phyloP scores from a whole-genome alignment of 1,284 basidiomycete species.

The Mycena sp. region DNA sequence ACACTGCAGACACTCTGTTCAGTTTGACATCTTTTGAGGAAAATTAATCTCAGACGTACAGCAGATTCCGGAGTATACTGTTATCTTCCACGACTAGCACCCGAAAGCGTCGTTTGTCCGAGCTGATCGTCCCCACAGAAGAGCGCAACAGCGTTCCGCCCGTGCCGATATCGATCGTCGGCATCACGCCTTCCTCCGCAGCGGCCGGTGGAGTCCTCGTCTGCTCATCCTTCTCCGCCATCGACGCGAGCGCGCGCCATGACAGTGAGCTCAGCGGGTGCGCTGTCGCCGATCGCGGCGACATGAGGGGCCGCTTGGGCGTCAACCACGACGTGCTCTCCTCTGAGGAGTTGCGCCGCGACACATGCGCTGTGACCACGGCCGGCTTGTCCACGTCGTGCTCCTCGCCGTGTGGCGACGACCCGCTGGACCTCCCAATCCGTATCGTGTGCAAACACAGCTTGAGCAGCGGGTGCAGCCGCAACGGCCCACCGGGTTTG shows the following conservation, averaged over 20 bases:
- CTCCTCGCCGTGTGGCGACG: slow-evolving; percentile 31
- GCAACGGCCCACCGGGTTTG: slow-evolving; percentile 90
- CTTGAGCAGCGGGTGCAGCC: slow-evolving; percentile 75
- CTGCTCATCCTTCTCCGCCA: slow-evolving; percentile 61
- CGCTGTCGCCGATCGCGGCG: slow-evolving; percentile 58
- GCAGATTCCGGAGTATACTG: slow-evolving; percentile 73
- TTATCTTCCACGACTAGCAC: slow-evolving; percentile 90
- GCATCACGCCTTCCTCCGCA: slow-evolving; percentile 37
- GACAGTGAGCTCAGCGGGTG: slow-evolving; percentile 51
- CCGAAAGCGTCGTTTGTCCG: slow-evolving; percentile 54
- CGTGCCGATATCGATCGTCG: slow-evolving; percentile 64
- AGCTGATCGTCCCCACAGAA: slow-evolving; percentile 59
- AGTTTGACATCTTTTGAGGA: no score
- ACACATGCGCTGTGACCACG: slow-evolving; percentile 55
- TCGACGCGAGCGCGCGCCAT: slow-evolving; percentile 46
- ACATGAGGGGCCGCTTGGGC: slow-evolving; percentile 65
- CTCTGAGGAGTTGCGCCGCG: slow-evolving; percentile 67
- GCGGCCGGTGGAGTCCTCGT: slow-evolving; percentile 7
- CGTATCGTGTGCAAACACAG: slow-evolving; percentile 75
- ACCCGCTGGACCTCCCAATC: slow-evolving; percentile 48
- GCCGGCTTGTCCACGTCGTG: slow-evolving; percentile 36
- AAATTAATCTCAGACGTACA: slow-evolving; percentile 67
- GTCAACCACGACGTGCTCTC: slow-evolving; percentile 26
- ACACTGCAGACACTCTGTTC: slow-evolving; percentile 53
- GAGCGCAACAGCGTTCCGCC: slow-evolving; percentile 71